A percentile compares a stretch with the other conserved stretches of the same genome.
phyloP scores from a whole-genome alignment of 495 filamentous ascomycete species.

The Penicillium verhagenii region DNA sequence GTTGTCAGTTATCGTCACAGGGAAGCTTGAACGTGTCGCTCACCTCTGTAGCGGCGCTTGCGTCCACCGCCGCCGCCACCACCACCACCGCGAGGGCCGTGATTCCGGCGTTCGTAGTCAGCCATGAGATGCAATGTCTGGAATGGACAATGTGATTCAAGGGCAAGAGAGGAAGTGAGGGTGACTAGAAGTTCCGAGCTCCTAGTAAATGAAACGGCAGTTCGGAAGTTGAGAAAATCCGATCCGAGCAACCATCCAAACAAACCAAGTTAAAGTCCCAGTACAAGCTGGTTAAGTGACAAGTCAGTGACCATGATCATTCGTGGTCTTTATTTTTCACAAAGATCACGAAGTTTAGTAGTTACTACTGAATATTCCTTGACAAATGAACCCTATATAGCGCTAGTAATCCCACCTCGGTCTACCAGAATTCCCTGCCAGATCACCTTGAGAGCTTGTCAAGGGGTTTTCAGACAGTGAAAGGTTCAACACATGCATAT shows the following conservation, averaged over 20 bases:
- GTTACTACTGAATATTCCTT: too few relatives aligned
- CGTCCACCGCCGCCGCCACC: slow-evolving; percentile 64
- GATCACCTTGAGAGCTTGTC: too few relatives aligned
- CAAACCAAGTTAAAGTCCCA: neutral
- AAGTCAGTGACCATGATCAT: too few relatives aligned
- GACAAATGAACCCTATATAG: too few relatives aligned
- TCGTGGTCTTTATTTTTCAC: too few relatives aligned
- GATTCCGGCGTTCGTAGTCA: slow-evolving; percentile 66
- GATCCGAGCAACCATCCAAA: neutral
- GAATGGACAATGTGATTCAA: slow-evolving; percentile 3
- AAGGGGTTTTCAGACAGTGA: too few relatives aligned
- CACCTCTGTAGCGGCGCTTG: slow-evolving; percentile 63
- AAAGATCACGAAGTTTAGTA: too few relatives aligned
- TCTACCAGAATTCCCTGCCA: too few relatives aligned
- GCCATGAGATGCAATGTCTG: slow-evolving; percentile 53
- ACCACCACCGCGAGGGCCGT: slow-evolving; percentile 47
- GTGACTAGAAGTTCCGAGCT: neutral
- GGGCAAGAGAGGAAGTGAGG: neutral
- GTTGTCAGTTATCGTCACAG: slow-evolving; percentile 9
- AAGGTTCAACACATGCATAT: too few relatives aligned
- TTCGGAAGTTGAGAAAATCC: slow-evolving; percentile 2
- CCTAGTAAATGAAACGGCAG: slow-evolving; percentile 4
- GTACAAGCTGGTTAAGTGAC: neutral
- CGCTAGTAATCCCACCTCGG: too few relatives aligned
- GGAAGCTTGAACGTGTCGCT: slow-evolving; percentile 14